Percentiles rank a stretch among this genome's conserved stretches.
Evolutionary conservation across 2,329 filamentous ascomycete genomes (phyloP).

Genomic region (Phaeosphaeria sp.): DNA sequence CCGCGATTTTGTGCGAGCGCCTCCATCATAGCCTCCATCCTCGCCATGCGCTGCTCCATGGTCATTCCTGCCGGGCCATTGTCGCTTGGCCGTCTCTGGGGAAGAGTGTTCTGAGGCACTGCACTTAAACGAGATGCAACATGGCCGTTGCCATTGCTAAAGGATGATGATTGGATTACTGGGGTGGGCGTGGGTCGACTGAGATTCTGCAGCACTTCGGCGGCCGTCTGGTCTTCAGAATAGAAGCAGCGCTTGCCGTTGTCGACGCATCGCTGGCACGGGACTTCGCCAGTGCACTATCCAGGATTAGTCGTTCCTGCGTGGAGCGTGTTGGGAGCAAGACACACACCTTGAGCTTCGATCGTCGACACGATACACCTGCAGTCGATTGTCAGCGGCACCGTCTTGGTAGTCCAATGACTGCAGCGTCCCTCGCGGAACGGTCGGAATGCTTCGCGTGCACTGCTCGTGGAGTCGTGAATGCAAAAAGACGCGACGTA

Average conservation of each 20-base stretch:
- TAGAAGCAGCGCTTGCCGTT: conserved; percentile 46
- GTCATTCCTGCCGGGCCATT: conserved; percentile 32
- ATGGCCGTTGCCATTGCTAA: conserved; percentile 20
- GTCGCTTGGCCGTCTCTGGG: conserved; percentile 35
- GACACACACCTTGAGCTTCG: conserved; percentile 42
- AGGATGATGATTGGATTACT: conserved; percentile 7
- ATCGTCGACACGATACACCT: conserved; percentile 44
- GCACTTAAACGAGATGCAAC: conserved; percentile 20
- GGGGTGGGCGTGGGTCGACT: conserved; percentile 39
- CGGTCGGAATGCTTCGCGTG: conserved; percentile 30
- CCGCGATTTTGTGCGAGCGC: conserved; percentile 39
- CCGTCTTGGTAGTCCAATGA: not conserved
- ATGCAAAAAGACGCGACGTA: conserved; percentile 23
- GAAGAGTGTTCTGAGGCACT: conserved; percentile 25
- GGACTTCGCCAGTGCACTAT: conserved; percentile 45
- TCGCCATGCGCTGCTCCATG: conserved; percentile 44
- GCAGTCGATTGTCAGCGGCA: conserved; percentile 17
- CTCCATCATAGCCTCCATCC: conserved; percentile 46
- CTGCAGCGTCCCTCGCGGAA: conserved; percentile 23
- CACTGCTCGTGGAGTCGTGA: not conserved
- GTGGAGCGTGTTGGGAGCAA: not conserved
- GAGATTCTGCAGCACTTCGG: conserved; percentile 46
- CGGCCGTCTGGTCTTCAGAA: conserved; percentile 46
- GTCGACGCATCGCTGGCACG: conserved; percentile 44
- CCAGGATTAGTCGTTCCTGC: conserved; percentile 1